phyloP scores from a whole-genome alignment of 352 stramenopile genomes.

The Blastocystis sp. region DNA sequence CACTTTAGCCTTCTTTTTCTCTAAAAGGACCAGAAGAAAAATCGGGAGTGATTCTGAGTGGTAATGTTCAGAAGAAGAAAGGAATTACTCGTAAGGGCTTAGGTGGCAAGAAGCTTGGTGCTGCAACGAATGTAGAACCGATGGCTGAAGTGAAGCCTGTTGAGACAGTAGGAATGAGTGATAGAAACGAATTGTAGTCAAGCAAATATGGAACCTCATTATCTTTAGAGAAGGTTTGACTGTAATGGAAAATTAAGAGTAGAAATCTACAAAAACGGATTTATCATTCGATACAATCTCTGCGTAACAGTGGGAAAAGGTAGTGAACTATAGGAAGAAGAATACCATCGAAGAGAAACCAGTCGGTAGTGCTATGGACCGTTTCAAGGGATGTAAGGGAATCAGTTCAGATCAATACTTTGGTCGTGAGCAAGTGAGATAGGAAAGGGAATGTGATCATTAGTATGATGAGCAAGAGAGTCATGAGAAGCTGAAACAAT shows the following conservation, averaged over 20 bases:
- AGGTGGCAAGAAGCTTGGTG: constrained; percentile 23
- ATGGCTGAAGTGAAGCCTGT: constrained; percentile 50
- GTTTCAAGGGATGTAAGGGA: constrained; percentile 63
- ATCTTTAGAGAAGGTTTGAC: constrained; percentile 38
- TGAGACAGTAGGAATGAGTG: not conserved
- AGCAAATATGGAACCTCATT: constrained; percentile 1
- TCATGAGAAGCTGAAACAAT: constrained; percentile 67
- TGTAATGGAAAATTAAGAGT: not conserved
- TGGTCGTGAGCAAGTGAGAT: constrained; percentile 41
- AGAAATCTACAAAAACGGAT: constrained; percentile 16
- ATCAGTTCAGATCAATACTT: constrained; percentile 65
- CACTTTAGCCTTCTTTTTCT: not conserved
- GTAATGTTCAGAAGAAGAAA: constrained; percentile 34
- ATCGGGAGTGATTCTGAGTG: not conserved
- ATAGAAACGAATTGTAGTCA: not conserved
- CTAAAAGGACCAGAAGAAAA: constrained; percentile 7
- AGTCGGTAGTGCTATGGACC: constrained; percentile 13
- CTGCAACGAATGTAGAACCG: constrained; percentile 5
- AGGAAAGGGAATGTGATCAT: not conserved
- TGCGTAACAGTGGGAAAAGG: not conserved
- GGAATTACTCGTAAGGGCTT: not conserved
- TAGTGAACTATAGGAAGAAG: not conserved
- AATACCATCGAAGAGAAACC: not conserved
- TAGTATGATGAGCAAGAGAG: constrained; percentile 63
- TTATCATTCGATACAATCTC: not conserved